Evolutionary conservation across 768 basidiomycete genomes (phyloP), one percentile per base, ranked within the genome.

Genomic region (Lactifluus subvellereus): DNA sequence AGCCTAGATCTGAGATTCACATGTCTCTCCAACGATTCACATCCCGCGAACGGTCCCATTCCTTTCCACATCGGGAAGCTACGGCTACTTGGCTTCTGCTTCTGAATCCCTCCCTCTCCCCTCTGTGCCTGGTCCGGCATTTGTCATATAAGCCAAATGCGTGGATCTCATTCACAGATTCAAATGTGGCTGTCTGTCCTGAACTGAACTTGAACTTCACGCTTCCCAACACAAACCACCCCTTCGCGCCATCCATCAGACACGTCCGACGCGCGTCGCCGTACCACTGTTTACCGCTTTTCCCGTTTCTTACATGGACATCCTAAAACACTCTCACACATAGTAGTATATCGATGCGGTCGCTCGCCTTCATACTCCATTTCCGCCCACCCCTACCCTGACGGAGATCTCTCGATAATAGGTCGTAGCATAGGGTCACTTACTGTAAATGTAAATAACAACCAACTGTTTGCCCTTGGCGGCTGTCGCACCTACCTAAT

Each of bases 121-220:
- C 49, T n/a, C 48, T 60, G 63, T 64, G 53, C 63, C 63, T 64
- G 53, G 58, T 40, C 59, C 58, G 63, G 58, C 54, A 48, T 64
- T 64, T 64, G 63, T 64, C 62, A 64, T 64, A 55, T 64, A 64
- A 64, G 63, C 63, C 63, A 64, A 64, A 55, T 64, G 58, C 54
- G 48, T 64, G 63, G 63, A 64, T 64, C 63, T 60, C 54, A 60
- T 64, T 64, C 54, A 56, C 59, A 64, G 63, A 64, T 64, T 60
- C 62, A 11, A 64, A 60, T 60, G 54, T 54, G 62, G 51, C 53
- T 55, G 62, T n/a, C 48, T 42, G 54, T 54, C 55, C 43, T 54
- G 27, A 37, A 59, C 58, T 33, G 48, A 49, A 51, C 63, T 37
- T 54, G 27, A 37, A 59, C 58, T 33, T 54, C 54, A 51, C 63